Percentiles rank a stretch among this genome's conserved stretches.
phyloP scores from a whole-genome alignment of 2,329 filamentous ascomycete species.

The Venturia pyrina region DNA sequence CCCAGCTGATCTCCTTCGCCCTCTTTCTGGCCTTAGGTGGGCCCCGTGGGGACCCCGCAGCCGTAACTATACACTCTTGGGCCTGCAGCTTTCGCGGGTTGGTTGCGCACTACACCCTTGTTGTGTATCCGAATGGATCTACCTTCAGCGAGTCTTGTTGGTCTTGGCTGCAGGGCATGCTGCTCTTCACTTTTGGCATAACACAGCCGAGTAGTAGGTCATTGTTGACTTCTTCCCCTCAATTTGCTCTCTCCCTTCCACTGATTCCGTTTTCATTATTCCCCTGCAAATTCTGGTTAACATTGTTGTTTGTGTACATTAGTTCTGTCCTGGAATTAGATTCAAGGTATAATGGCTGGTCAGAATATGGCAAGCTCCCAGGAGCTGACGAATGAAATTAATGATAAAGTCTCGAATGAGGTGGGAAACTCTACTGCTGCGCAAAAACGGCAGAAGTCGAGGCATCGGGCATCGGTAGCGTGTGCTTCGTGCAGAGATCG shows the following conservation, averaged over 20 bases:
- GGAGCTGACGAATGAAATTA: constrained; percentile 6
- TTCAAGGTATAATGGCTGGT: not conserved
- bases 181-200: no score
- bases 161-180: no score
- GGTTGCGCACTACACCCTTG: not conserved
- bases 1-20: no score
- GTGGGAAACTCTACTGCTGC: not conserved
- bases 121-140: not conserved
- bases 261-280: not conserved
- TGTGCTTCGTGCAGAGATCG: constrained; percentile 44
- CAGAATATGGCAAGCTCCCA: constrained; percentile 10
- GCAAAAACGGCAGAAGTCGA: constrained; percentile 22
- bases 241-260: not conserved
- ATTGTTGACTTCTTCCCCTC: constrained; percentile 4
- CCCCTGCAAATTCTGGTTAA: no score
- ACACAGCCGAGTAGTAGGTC: not conserved
- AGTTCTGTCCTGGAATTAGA: not conserved
- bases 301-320: no score
- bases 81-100: not conserved
- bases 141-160: not conserved
- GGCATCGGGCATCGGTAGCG: constrained; percentile 42
- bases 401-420: constrained; percentile 2
- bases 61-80: not conserved
- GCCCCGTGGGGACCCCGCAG: constrained; percentile 2
- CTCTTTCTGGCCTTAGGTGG: not conserved